These are phyloP conservation scores for Tulasnella sp. DNA, from an alignment of 768 basidiomycete species.

Conservation along the genomic window DNA sequence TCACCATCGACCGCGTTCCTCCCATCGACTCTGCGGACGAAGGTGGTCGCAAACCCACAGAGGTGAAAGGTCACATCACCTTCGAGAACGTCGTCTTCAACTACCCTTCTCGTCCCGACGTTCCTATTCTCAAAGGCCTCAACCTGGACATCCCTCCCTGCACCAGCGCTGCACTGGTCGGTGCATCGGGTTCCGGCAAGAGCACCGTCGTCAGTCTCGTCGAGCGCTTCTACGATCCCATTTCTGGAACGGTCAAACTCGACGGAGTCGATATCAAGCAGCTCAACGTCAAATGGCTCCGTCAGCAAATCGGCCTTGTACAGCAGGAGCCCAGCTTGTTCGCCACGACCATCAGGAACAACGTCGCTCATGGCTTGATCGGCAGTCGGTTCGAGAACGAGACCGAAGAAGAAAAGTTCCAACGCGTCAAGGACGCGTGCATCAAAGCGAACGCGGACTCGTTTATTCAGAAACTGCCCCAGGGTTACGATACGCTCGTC, in stretches of 20 bases:
- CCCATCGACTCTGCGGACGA: slow-evolving; percentile 78
- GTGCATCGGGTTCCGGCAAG: slow-evolving; percentile 72
- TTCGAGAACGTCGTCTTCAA: slow-evolving; percentile 76
- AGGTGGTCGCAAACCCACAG: slow-evolving; percentile 67
- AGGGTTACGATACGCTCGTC: slow-evolving; percentile 51
- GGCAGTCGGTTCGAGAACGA: slow-evolving; percentile 47
- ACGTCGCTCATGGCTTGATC: slow-evolving; percentile 54
- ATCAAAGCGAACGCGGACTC: slow-evolving; percentile 53
- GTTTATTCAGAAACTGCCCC: slow-evolving; percentile 50
- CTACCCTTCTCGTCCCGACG: slow-evolving; percentile 82
- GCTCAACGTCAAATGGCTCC: slow-evolving; percentile 47
- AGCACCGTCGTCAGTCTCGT: slow-evolving; percentile 71
- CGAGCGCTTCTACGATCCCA: slow-evolving; percentile 88
- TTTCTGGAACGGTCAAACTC: slow-evolving; percentile 64
- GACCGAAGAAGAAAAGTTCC: slow-evolving; percentile 51
- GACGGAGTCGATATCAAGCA: slow-evolving; percentile 61
- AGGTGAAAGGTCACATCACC: slow-evolving; percentile 70
- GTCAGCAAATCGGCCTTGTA: slow-evolving; percentile 48
- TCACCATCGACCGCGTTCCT: slow-evolving; percentile 86
- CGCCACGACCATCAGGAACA: slow-evolving; percentile 49
- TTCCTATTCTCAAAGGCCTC: slow-evolving; percentile 77
- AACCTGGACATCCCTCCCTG: slow-evolving; percentile 70
- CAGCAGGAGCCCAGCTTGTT: slow-evolving; percentile 49
- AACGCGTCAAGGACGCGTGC: slow-evolving; percentile 49
- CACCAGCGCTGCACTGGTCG: slow-evolving; percentile 76